These are phyloP conservation scores for Fraxinus cuspidata DNA, from an alignment of 257 asterid species.

Conservation along the genomic window DNA sequence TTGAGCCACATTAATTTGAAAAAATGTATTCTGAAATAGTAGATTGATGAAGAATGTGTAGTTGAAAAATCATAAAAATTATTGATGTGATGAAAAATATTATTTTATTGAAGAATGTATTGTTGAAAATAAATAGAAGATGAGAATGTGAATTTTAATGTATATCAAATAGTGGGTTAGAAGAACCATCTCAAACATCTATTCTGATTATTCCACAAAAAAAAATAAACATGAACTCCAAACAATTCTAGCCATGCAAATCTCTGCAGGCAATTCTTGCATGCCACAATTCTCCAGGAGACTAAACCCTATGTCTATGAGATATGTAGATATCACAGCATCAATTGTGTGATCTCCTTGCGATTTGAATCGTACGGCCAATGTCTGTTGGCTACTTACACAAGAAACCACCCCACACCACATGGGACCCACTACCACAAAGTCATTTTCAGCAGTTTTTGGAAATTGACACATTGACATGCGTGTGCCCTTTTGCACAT, in stretches of 20 bases:
- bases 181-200: too few relatives aligned
- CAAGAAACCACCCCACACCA: background rate
- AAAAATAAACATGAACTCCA: background rate
- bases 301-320: background rate
- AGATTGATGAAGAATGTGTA: too few relatives aligned
- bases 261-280: background rate
- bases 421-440: background rate
- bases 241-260: background rate
- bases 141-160: too few relatives aligned
- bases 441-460: conserved; percentile 8
- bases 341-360: conserved; percentile 12
- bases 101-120: too few relatives aligned
- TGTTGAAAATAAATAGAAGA: too few relatives aligned
- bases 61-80: too few relatives aligned
- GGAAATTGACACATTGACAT: conserved; percentile 14
- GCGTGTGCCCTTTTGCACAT: conserved; percentile 10
- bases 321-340: conserved; percentile 13
- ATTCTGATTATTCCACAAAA: too few relatives aligned
- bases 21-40: too few relatives aligned
- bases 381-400: background rate
- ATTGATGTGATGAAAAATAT: too few relatives aligned
- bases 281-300: background rate
- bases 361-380: conserved; percentile 21
- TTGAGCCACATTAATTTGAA: too few relatives aligned
- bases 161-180: too few relatives aligned